Evolutionary conservation across 2,329 filamentous ascomycete genomes (phyloP).

Genomic region (Pestalotiopsis sp.): DNA sequence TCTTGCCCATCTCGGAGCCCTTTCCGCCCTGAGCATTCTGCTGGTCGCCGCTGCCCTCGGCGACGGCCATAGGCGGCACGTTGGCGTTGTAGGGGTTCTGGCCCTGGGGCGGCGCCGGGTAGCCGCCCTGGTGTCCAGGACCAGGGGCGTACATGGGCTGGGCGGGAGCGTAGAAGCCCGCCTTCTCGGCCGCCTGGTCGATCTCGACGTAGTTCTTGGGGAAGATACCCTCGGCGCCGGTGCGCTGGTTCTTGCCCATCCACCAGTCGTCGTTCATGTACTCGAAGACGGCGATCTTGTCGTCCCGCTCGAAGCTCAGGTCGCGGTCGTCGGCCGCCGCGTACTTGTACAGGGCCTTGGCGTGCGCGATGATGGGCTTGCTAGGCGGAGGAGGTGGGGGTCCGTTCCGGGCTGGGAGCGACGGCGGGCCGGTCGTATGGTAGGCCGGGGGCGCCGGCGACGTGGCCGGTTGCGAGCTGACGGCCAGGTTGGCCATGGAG

Average conservation of each 20-base stretch:
- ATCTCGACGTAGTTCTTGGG: slow-evolving; percentile 85
- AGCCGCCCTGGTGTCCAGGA: slow-evolving; percentile 25
- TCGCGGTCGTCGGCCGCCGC: slow-evolving; percentile 77
- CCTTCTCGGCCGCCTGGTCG: slow-evolving; percentile 58
- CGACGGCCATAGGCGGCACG: slow-evolving; percentile 74
- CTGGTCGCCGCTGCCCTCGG: slow-evolving; percentile 53
- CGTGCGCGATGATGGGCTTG: slow-evolving; percentile 67
- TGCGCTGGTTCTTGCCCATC: slow-evolving; percentile 84
- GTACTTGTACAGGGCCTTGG: slow-evolving; percentile 83
- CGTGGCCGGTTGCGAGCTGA: slow-evolving; percentile 29
- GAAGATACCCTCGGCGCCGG: slow-evolving; percentile 87
- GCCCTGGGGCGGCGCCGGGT: slow-evolving; percentile 41
- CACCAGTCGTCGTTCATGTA: slow-evolving; percentile 99
- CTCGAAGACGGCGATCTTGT: slow-evolving; percentile 77
- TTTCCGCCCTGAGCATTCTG: slow-evolving; percentile 57
- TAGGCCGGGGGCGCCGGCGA: slow-evolving; percentile 52
- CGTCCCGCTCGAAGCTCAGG: slow-evolving; percentile 76
- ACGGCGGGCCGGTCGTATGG: slow-evolving; percentile 42
- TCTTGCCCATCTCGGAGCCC: slow-evolving; percentile 78
- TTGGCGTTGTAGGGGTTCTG: slow-evolving; percentile 67
- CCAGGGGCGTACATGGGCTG: slow-evolving; percentile 24
- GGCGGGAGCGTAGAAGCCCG: slow-evolving; percentile 27
- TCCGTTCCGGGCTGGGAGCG: slow-evolving; percentile 33
- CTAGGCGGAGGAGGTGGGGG: slow-evolving; percentile 40
- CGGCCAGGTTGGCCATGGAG: slow-evolving; percentile 43